These are phyloP conservation scores for Pichia scutulata DNA, from an alignment of 805 yeast genomes.

Conservation along the genomic window DNA sequence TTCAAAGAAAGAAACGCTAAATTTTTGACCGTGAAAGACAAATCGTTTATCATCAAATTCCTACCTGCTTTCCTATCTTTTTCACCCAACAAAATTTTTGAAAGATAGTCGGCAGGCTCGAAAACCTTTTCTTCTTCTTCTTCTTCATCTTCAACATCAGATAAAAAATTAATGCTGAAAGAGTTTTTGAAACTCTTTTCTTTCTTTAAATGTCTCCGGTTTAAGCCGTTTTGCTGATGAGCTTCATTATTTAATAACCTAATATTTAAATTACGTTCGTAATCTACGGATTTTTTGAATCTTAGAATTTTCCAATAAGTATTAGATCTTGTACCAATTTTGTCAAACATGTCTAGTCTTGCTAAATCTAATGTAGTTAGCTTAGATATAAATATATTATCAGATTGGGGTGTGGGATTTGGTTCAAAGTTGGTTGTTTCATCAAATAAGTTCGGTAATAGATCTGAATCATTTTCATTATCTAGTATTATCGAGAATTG, in stretches of 20 bases:
- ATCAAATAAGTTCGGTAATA: neutral
- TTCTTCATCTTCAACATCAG: constrained; percentile 18
- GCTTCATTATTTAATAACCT: neutral
- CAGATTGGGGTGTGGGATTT: constrained; percentile 2
- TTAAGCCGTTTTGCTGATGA: neutral
- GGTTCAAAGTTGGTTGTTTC: neutral
- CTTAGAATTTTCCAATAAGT: constrained; percentile 80
- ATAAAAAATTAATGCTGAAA: constrained; percentile 23
- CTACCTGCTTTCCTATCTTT: constrained; percentile 17
- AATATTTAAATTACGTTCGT: neutral
- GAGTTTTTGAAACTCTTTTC: constrained; percentile 6
- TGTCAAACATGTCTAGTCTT: constrained; percentile 70
- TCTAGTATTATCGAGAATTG: constrained; percentile 27
- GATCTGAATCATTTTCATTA: constrained; percentile 23
- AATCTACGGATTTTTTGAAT: constrained; percentile 3
- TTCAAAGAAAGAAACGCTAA: constrained; percentile 41
- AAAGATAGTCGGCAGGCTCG: constrained; percentile 16
- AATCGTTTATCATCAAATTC: constrained; percentile 41
- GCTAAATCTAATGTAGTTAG: constrained; percentile 34
- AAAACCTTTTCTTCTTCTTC: constrained; percentile 21
- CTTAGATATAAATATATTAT: constrained; percentile 23
- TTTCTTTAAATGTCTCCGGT: neutral
- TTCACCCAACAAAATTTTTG: constrained; percentile 20
- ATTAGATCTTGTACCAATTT: constrained; percentile 78
- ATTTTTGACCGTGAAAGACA: constrained; percentile 40